phyloP scores from a whole-genome alignment of 768 basidiomycete genomes.

The Cystofilobasidium capitatum region DNA sequence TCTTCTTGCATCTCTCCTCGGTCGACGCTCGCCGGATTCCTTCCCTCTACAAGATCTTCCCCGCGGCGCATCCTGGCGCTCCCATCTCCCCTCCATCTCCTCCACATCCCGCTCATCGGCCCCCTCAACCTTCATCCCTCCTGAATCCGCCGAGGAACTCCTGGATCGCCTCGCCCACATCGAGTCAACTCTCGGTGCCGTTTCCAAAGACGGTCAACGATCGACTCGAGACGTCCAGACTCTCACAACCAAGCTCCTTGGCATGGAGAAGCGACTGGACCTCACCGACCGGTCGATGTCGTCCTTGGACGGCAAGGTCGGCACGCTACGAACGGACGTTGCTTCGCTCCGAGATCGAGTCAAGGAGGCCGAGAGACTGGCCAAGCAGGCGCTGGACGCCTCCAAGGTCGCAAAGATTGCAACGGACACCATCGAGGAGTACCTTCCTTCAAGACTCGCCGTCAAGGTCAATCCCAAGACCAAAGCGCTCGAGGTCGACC shows the following conservation, averaged over 20 bases:
- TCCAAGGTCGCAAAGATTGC: constrained; percentile 34
- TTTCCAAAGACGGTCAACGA: constrained; percentile 30
- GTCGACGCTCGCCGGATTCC: constrained; percentile 9
- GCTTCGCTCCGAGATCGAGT: constrained; percentile 31
- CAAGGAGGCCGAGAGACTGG: constrained; percentile 33
- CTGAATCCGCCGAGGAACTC: constrained; percentile 37
- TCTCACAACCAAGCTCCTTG: constrained; percentile 4
- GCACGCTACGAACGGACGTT: constrained; percentile 28
- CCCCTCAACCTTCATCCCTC: constrained; percentile 21
- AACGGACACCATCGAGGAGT: constrained; percentile 37
- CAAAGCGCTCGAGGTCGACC: constrained; percentile 39
- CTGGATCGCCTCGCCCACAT: constrained; percentile 34
- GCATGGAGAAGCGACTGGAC: constrained; percentile 16
- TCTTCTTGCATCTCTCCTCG: constrained; percentile 6
- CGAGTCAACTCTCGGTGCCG: constrained; percentile 32
- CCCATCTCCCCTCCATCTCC: constrained; percentile 19
- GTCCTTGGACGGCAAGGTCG: constrained; percentile 11
- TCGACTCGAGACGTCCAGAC: constrained; percentile 22
- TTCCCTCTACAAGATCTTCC: constrained; percentile 22
- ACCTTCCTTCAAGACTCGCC: constrained; percentile 41
- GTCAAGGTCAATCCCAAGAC: constrained; percentile 33
- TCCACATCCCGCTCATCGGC: not conserved
- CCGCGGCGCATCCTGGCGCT: constrained; percentile 14
- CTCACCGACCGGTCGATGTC: not conserved
- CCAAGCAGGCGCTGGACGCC: constrained; percentile 34